Evolutionary conservation across 768 basidiomycete species (phyloP).

Genomic region (Strobilomyces confusus): DNA sequence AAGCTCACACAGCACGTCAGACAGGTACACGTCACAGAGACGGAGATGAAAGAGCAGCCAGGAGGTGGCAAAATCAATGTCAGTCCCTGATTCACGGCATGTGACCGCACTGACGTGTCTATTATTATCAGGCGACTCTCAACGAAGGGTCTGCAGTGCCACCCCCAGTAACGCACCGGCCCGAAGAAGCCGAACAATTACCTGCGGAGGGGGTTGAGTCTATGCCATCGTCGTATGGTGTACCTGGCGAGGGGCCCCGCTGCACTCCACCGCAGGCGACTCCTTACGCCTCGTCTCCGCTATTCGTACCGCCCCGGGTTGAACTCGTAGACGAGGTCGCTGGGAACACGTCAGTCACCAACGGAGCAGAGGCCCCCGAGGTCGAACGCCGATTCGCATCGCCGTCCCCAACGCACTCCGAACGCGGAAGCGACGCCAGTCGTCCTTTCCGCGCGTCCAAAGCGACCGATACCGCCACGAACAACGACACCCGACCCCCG

Average conservation of each 20-base stretch:
- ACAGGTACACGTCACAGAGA: constrained; percentile 5
- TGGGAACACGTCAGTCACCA: neutral
- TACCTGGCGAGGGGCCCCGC: neutral
- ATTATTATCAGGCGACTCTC: constrained; percentile 1
- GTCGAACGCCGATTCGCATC: neutral
- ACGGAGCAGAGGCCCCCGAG: neutral
- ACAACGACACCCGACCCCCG: constrained; percentile 4
- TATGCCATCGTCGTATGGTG: neutral
- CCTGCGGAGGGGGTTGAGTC: neutral
- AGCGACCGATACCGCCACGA: neutral
- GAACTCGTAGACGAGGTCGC: neutral
- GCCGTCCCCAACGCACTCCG: constrained; percentile 27
- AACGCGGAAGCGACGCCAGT: constrained; percentile 23
- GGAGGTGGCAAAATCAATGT: constrained; percentile 2
- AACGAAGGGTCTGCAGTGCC: constrained; percentile 1
- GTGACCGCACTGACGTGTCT: constrained; percentile 1
- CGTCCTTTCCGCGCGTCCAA: neutral
- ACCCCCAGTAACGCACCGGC: neutral
- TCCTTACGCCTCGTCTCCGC: neutral
- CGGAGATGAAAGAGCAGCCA: constrained; percentile 1
- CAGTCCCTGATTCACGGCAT: neutral
- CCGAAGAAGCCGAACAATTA: neutral
- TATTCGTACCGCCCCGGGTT: neutral
- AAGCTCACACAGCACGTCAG: constrained; percentile 17
- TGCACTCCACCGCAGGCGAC: neutral